A percentile compares a stretch with the other conserved stretches of the same genome.
These are phyloP conservation scores for Boletus speciosus DNA, from an alignment of 768 basidiomycete species.

Conservation along the genomic window DNA sequence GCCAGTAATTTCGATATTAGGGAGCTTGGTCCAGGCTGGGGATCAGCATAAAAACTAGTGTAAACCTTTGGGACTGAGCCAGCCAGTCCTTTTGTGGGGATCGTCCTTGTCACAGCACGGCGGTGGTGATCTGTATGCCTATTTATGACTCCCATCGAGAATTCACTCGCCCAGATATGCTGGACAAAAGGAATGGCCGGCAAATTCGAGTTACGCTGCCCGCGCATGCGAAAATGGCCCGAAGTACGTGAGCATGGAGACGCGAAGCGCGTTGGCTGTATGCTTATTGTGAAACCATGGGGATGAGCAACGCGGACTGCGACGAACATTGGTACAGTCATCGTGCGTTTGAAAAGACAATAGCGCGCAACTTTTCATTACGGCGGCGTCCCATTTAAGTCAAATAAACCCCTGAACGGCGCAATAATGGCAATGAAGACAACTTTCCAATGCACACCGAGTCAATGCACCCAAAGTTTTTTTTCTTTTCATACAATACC, in stretches of 20 bases:
- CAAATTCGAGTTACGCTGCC: neutral
- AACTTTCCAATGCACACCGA: neutral
- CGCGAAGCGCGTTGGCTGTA: slow-evolving; percentile 11
- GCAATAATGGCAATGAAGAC: neutral
- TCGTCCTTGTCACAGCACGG: slow-evolving; percentile 9
- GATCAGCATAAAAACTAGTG: slow-evolving; percentile 18
- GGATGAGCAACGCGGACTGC: slow-evolving; percentile 9
- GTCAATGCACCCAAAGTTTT: neutral
- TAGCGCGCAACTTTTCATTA: slow-evolving; percentile 11
- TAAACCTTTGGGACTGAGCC: slow-evolving; percentile 27
- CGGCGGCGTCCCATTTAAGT: slow-evolving; percentile 1
- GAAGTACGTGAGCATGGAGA: slow-evolving; percentile 22
- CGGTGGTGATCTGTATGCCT: slow-evolving; percentile 1
- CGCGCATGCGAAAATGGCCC: neutral
- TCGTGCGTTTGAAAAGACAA: slow-evolving; percentile 22
- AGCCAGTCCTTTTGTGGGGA: slow-evolving; percentile 26
- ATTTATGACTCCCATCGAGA: slow-evolving; percentile 22
- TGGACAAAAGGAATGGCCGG: slow-evolving; percentile 22
- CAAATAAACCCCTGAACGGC: slow-evolving; percentile 12
- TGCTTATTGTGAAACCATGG: slow-evolving; percentile 32
- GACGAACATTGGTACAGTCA: slow-evolving; percentile 3
- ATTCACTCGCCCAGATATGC: neutral
- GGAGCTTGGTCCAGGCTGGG: slow-evolving; percentile 6
- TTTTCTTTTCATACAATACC: no score
- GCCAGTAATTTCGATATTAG: slow-evolving; percentile 17